A percentile compares a stretch with the other conserved stretches of the same genome.
phyloP scores from a whole-genome alignment of 768 basidiomycete species.

The Cyclocybe aegerita region DNA sequence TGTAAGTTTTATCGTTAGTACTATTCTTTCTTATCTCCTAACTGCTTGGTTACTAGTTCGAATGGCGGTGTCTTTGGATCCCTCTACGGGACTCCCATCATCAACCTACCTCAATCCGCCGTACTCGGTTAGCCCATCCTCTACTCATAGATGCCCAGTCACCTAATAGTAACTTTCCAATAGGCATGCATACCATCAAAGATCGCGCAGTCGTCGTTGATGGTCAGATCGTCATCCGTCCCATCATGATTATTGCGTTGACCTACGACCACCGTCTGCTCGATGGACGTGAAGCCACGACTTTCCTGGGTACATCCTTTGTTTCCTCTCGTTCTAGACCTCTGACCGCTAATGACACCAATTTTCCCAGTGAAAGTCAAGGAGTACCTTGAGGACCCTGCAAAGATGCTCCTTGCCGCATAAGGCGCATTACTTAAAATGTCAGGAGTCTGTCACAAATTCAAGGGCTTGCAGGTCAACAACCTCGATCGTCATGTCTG shows the following conservation, averaged over 20 bases:
- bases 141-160: background rate
- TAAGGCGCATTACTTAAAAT: slow-evolving; percentile 1
- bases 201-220: slow-evolving; percentile 88
- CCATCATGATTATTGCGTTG: slow-evolving; percentile 92
- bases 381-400: slow-evolving; percentile 94
- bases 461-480: no score
- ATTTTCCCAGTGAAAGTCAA: slow-evolving; percentile 72
- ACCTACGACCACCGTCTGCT: slow-evolving; percentile 96
- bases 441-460: no score
- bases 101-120: slow-evolving; percentile 94
- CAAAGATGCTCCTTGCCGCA: slow-evolving; percentile 75
- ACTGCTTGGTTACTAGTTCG: slow-evolving; percentile 54
- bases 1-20: slow-evolving; percentile 49
- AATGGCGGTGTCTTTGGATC: slow-evolving; percentile 99
- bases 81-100: slow-evolving; percentile 97
- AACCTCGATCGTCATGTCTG: no score
- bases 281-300: slow-evolving; percentile 94
- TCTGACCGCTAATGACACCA: background rate
- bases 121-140: slow-evolving; percentile 65
- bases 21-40: background rate
- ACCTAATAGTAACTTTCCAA: slow-evolving; percentile 2
- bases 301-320: slow-evolving; percentile 83
- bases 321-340: background rate
- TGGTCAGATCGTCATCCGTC: slow-evolving; percentile 94
- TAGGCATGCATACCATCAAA: slow-evolving; percentile 94